phyloP scores from a whole-genome alignment of 2,329 filamentous ascomycete species.

The Hirsutella thompsonii region DNA sequence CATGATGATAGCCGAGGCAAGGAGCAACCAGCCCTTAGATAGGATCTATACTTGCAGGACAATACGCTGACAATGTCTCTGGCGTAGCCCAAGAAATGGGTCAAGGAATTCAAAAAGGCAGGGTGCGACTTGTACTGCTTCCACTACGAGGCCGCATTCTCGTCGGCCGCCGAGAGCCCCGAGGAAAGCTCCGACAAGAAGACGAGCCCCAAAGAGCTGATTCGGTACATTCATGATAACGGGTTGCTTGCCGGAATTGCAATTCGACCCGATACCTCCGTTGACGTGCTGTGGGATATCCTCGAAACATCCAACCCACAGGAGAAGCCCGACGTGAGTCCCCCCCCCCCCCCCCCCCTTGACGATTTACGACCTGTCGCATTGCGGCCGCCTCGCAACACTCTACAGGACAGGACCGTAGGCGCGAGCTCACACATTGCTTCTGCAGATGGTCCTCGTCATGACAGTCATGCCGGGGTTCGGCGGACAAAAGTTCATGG shows the following conservation, averaged over 20 bases:
- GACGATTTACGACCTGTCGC: no score
- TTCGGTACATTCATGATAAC: constrained; percentile 78
- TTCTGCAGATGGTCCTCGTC: constrained; percentile 77
- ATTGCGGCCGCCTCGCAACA: background rate
- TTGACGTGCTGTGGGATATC: constrained; percentile 87
- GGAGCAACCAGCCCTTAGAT: background rate
- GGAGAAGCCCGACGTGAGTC: constrained; percentile 78
- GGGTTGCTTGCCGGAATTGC: constrained; percentile 89
- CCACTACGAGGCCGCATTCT: constrained; percentile 94
- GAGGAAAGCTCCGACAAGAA: constrained; percentile 53
- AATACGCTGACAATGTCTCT: background rate
- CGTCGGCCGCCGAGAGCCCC: constrained; percentile 71
- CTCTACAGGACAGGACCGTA: constrained; percentile 2
- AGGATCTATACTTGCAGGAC: background rate
- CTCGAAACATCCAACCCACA: constrained; percentile 58
- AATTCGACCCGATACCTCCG: constrained; percentile 83
- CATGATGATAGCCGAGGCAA: constrained; percentile 98
- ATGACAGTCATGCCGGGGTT: constrained; percentile 99
- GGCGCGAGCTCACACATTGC: constrained; percentile 1
- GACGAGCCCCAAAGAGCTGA: constrained; percentile 74
- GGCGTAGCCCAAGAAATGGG: constrained; percentile 86
- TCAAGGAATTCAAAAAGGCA: constrained; percentile 83
- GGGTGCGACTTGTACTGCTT: constrained; percentile 99
- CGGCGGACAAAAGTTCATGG: constrained; percentile 97
- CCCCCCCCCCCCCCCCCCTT: no score